Base-by-base conservation (phyloP, 108 stramenopile genomes). In the Tribonema minus region DNA sequence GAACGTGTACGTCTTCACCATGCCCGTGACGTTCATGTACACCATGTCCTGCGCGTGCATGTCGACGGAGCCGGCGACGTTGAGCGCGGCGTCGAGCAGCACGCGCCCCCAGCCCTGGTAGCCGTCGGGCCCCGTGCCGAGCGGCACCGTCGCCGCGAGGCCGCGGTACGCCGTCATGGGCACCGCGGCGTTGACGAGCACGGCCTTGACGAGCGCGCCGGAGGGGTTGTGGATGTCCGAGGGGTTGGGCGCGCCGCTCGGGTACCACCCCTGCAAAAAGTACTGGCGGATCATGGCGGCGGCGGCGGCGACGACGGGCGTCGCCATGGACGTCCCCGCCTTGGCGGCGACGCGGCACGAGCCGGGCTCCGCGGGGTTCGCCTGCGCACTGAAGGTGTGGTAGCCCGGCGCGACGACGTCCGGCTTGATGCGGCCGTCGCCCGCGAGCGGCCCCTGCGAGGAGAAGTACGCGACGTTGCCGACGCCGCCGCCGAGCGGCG, bases 231-330 rank as follows among this genome's bases (percentile, higher is more conserved):
- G 70, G 12, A 85, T 63, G 38, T 84, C 72, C 5, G 85, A 87
- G 31, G 87, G 81, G 2, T 72, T 84, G 28, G 90, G 84, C n/a
- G 58, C 37, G 46, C 90, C 89, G 26, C 74, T 58, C 34, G 80
- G 68, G 58, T 81, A 80, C 61, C 85, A 91, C 23, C 88, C 90
- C 38, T 75, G 87, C 32, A 74, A 66, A 58, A 92, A 92, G 76
- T 90, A 92, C 82, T 91, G 91, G 23, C 89, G 80, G 29, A 94
- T 37, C 33, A 94, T 76, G 2, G 92, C 91, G 0, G 91, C 92
- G 6, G 84, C 77, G 7, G 91, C 93, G 23, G 91, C 88, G 26
- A 91, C 88, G 15, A 87, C 82, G 25, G 93, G 93, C 5, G 91
- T 83, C 30, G 92, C 89, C 88, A 91, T 92, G 71, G 69, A 72